phyloP scores from a whole-genome alignment of 2,329 filamentous ascomycete species.

The Fusarium penzigii region DNA sequence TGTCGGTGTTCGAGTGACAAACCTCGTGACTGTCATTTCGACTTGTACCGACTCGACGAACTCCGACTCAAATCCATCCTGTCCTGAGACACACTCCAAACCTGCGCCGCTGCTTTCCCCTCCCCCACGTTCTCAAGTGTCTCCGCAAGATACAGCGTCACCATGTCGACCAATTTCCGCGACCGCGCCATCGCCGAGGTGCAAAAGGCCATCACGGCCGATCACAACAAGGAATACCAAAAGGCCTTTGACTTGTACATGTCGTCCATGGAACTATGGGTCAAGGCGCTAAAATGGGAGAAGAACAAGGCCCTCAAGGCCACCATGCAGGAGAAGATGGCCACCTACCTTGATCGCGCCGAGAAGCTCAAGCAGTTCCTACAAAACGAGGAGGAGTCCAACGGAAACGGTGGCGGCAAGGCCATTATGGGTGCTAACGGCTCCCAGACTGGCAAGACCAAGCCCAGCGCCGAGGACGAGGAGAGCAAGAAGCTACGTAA shows the following conservation, averaged over 20 bases:
- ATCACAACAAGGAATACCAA: constrained; percentile 94
- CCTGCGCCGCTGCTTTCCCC: constrained; percentile 4
- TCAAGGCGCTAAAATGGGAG: constrained; percentile 99
- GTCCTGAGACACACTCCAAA: background rate
- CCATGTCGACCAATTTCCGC: constrained; percentile 95
- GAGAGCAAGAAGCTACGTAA: constrained; percentile 94
- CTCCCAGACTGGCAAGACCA: constrained; percentile 61
- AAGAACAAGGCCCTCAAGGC: constrained; percentile 97
- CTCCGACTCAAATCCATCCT: background rate
- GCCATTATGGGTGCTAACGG: constrained; percentile 69
- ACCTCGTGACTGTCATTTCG: background rate
- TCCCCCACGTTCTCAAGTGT: constrained; percentile 18
- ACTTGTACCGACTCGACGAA: background rate
- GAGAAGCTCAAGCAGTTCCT: constrained; percentile 97
- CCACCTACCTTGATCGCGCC: constrained; percentile 96
- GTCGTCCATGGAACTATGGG: constrained; percentile 93
- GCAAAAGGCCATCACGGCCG: constrained; percentile 95
- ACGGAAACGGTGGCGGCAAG: constrained; percentile 64
- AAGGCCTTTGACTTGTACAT: constrained; percentile 97
- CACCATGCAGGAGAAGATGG: constrained; percentile 93
- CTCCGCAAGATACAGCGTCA: constrained; percentile 29
- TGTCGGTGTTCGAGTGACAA: background rate
- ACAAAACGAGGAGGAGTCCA: constrained; percentile 72
- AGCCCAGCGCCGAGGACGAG: constrained; percentile 71
- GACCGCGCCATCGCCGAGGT: constrained; percentile 95